Base-by-base conservation (phyloP, 1,139 yeast species). In the Geotrichum bryndzae region DNA sequence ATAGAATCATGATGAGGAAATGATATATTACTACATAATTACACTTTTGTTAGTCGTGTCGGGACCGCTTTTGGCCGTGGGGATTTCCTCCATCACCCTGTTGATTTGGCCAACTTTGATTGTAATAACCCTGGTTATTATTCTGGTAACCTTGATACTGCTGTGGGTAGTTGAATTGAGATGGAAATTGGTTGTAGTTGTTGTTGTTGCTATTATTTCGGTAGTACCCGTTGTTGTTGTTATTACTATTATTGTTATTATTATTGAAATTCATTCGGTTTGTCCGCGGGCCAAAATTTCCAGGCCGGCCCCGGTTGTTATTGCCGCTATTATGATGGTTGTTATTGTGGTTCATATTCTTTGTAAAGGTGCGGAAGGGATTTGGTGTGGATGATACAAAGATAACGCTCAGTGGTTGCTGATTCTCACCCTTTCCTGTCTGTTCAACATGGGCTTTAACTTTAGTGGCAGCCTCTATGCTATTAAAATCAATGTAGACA, bases 41-140 rank as follows among this genome's bases (percentile, higher is more conserved):
- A 41, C 6, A 41, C 15, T 15, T 41, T 13, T 15, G 46, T 50
- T 51, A 63, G 13, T 59, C 56, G 11, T 61, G 60, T 29, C 67
- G 57, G 15, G 58, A 59, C 38, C 68, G 58, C 56, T 66, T 66
- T 56, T 64, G 64, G 18, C 68, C 68, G 55, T 66, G 68, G 23
- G 68, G 68, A 53, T 66, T 66, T 33, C 64, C 61, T 55, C 60
- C 67, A 31, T 64, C 61, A 5, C 57, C 59, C 51, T 63, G 66
- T 62, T 64, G 62, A 5, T 15, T 41, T 2, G 46, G 18, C 46
- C 18, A 13, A 18, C 3, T 13, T n/a, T 41, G 46, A 41, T 41
- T 41, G 46, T 41, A 41, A n/a, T 41, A 41, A 2, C 62, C 62
- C 18, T 60, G 57, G 31, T 54, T 41, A 13, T 46, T 27, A 27